Evolutionary conservation across 257 asterid genomes (phyloP), one percentile per base, ranked within the genome.

Genomic region (Primulina huaijiensis): DNA sequence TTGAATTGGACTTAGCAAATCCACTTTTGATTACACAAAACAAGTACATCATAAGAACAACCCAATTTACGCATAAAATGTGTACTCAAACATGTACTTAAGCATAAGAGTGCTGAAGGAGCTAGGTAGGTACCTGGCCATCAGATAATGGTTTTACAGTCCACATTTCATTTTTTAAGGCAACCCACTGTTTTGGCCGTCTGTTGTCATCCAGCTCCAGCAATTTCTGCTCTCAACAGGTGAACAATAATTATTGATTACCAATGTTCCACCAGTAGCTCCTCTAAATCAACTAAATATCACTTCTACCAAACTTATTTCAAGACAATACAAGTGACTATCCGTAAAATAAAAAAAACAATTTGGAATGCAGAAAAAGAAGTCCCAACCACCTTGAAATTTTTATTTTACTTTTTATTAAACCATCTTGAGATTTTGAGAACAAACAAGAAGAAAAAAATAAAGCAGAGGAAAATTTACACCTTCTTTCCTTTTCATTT

Each of bases 141-240:
- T 91, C 97, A 30, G 96, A 88, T 59, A 85, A 73, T 17, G 97
- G 99, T 77, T 94, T 94, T 60, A 85, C 80, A 68, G 75, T 84
- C 92, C 93, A 93, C 95, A 91, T 88, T 78, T 90, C 97, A 79
- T 94, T 94, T 82, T 85, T 91, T 63, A 94, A 77, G 57, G 97
- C 97, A 74, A 89, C 76, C 33, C 85, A 85, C 77, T 94, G 99
- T 66, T 91, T 91, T 65, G 89, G 84, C 80, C 72, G 83, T 79
- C 81, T 83, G 80, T 76, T 78, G 76, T 83, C 89, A 62, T 79
- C 83, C 83, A 89, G 96, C 57, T 86, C 92, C 88, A 93, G 85
- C 83, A 83, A 85, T 79, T 90, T 90, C 99, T 94, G 96, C 85
- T 88, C 79, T 78, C 79, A 76, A 82, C 35, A 60, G 70, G 64